These are phyloP conservation scores for Ascochyta lentis DNA, from an alignment of 2,329 filamentous ascomycete genomes.

Conservation along the genomic window DNA sequence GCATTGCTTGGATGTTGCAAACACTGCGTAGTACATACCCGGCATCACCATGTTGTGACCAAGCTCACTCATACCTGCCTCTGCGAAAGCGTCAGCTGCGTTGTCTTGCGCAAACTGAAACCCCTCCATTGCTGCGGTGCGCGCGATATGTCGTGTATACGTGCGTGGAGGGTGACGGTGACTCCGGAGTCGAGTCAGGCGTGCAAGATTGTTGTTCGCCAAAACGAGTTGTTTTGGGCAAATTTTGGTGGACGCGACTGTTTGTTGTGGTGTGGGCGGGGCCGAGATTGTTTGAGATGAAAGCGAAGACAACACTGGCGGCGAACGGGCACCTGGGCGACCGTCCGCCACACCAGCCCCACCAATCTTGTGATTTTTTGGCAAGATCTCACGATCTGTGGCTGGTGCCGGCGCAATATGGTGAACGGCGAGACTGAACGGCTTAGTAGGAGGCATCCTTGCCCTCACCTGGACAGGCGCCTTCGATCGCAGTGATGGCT, in stretches of 20 bases:
- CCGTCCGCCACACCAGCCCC: not conserved
- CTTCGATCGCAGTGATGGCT: not conserved
- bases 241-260: not conserved
- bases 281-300: conserved; percentile 19
- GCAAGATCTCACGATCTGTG: conserved; percentile 9
- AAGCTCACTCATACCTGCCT: not conserved
- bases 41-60: not conserved
- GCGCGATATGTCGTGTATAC: not conserved
- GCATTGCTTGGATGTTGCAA: not conserved
- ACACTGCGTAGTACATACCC: not conserved
- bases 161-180: not conserved
- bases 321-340: not conserved
- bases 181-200: not conserved
- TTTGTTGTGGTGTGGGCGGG: conserved; percentile 18
- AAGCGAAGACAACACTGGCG: conserved; percentile 11
- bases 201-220: not conserved
- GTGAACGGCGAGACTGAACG: not conserved
- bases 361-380: conserved; percentile 2
- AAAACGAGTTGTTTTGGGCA: not conserved
- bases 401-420: not conserved
- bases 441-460: not conserved
- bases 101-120: not conserved
- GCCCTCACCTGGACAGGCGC: not conserved
- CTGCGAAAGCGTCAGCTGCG: not conserved
- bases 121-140: not conserved